Conservation (phyloP, 768 basidiomycete species). For the Calocera cornea region DNA sequence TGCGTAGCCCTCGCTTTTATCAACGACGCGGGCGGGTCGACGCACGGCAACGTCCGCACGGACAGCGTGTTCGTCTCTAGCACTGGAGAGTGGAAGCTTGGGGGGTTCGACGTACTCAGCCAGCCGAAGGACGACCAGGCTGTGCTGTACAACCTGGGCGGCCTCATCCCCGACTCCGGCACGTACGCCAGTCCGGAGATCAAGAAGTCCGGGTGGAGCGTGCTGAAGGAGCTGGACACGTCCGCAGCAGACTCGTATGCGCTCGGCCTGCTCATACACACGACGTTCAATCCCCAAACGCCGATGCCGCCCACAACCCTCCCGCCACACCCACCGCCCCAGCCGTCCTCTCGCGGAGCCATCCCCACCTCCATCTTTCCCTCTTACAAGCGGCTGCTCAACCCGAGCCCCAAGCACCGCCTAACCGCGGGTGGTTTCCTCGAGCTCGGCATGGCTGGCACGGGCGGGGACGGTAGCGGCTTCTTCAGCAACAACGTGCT, state of each 20-base stretch:
- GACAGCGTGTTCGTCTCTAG: conserved; percentile 78
- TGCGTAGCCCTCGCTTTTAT: conserved; percentile 84
- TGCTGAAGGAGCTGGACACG: conserved; percentile 58
- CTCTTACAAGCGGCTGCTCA: conserved; percentile 73
- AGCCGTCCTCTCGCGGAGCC: conserved; percentile 57
- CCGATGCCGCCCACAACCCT: conserved; percentile 53
- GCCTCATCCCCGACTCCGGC: conserved; percentile 46
- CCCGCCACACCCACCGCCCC: conserved; percentile 64
- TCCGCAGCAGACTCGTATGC: conserved; percentile 75
- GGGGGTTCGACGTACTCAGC: conserved; percentile 84
- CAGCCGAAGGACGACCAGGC: conserved; percentile 65
- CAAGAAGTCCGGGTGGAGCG: conserved; percentile 71
- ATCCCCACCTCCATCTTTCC: conserved; percentile 67
- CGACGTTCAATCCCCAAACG: conserved; percentile 75
- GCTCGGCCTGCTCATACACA: conserved; percentile 71
- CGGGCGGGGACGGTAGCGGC: conserved; percentile 41
- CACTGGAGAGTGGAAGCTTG: conserved; percentile 93
- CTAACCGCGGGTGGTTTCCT: conserved; percentile 65
- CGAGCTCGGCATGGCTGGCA: conserved; percentile 62
- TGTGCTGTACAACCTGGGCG: conserved; percentile 62
- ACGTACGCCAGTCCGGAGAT: conserved; percentile 70
- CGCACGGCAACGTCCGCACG: conserved; percentile 67
- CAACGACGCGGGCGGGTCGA: conserved; percentile 68
- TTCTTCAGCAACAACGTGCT: conserved; percentile 76
- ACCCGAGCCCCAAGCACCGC: conserved; percentile 73